Base-by-base conservation (phyloP, 2,329 filamentous ascomycete genomes). In the Trichophyton benhamiae region DNA sequence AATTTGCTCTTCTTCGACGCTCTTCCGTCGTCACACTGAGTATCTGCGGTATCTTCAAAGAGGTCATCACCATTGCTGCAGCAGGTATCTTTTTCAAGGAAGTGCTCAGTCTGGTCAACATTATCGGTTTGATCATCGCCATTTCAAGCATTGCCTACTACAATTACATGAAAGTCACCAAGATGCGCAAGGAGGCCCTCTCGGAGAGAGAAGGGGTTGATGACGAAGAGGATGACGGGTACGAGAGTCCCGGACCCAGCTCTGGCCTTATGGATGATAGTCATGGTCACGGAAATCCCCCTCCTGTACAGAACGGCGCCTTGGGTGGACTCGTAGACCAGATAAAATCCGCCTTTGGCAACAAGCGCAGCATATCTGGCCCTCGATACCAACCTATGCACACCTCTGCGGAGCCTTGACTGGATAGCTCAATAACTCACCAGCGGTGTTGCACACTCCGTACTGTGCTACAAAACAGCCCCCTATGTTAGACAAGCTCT, bases 31-130 rank as follows among this genome's bases (percentile, higher is more conserved):
- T 99, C 59, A 97, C 94, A 0, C 81, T 99, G 53, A 95, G 88
- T 59, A 96, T 99, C 67, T 95, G 91, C 65, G 94, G 94, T 64
- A 97, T 99, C 64, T 97, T 99, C 80, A 99, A 99, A 74, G 94
- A 99, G 77, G 94, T 97, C 46, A 86, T 99, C 61, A 99, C 94
- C 13, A 97, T 99, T 69, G 87, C 84, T 46, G 91, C 90, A 0
- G 92, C 92, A 0, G 88, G 90, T 7, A 73, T 95, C 30, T 85
- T 96, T 3, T 99, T 96, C 77, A 83, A 94, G 68, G 94, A 99
- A 72, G 83, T 82, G 57, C 82, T 99, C 53, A 96, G 91, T 0
- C 79, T 86, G 0, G 84, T 99, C 77, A 99, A 99, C 72, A 78
- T 96, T 8, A 82, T 87, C 15, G 94, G 94, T 6, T 79, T 99